phyloP scores from a whole-genome alignment of 2,329 filamentous ascomycete species.

The Diaporthe humulicola region DNA sequence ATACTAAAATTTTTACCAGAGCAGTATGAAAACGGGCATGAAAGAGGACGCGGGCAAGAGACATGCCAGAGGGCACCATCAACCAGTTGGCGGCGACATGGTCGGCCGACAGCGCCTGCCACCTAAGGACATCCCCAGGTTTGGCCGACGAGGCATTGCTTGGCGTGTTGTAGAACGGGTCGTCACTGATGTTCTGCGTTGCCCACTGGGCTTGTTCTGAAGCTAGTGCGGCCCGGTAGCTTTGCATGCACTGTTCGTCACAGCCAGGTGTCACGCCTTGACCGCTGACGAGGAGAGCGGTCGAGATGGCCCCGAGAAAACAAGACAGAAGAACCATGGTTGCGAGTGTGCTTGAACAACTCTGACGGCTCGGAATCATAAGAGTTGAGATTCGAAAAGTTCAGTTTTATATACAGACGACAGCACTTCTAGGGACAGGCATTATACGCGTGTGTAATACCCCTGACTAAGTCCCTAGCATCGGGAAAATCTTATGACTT shows the following conservation, averaged over 20 bases:
- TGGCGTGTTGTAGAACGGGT: constrained; percentile 1
- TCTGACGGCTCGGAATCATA: neutral
- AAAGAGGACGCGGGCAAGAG: constrained; percentile 4
- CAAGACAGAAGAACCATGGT: neutral
- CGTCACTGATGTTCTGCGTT: constrained; percentile 17
- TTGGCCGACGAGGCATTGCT: neutral
- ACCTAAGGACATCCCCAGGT: neutral
- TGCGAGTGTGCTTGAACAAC: neutral
- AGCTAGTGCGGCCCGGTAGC: neutral
- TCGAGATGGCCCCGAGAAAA: neutral
- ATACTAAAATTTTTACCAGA: neutral
- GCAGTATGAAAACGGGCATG: neutral
- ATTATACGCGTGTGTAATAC: too few species aligned
- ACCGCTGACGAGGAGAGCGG: neutral
- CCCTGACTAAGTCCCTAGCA: too few species aligned
- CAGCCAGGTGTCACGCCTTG: neutral
- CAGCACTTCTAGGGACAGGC: neutral
- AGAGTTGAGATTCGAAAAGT: neutral
- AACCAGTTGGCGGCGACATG: constrained; percentile 1
- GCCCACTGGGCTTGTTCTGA: constrained; percentile 7
- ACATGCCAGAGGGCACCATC: neutral
- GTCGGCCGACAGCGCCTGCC: constrained; percentile 9
- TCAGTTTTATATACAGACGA: neutral
- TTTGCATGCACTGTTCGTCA: neutral
- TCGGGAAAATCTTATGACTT: too few species aligned